Conservation (phyloP, 441 rosid genomes). For the Rhodomyrtus psidioides region DNA sequence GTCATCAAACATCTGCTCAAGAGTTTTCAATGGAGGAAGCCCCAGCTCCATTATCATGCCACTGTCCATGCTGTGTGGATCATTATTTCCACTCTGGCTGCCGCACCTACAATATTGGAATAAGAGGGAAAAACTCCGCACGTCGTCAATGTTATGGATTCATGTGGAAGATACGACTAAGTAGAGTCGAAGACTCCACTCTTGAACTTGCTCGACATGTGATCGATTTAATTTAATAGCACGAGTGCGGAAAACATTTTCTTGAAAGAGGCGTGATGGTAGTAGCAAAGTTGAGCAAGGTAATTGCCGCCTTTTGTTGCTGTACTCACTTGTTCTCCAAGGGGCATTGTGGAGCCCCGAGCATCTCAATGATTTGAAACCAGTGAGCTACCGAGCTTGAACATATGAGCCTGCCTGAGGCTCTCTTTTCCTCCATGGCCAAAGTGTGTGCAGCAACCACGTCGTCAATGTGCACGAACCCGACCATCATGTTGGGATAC, state of each 20-base stretch:
- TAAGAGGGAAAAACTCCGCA: background rate
- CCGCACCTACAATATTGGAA: constrained; percentile 29
- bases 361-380: constrained; percentile 65
- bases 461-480: constrained; percentile 73
- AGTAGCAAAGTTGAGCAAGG: background rate
- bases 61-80: constrained; percentile 59
- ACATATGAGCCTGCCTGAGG: constrained; percentile 62
- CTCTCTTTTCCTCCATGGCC: constrained; percentile 63
- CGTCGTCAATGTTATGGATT: background rate
- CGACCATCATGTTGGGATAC: constrained; percentile 55
- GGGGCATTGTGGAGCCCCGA: constrained; percentile 51
- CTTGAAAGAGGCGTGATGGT: background rate
- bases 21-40: constrained; percentile 35
- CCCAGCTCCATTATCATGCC: constrained; percentile 48
- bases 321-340: constrained; percentile 45
- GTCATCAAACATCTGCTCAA: constrained; percentile 68
- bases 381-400: constrained; percentile 67
- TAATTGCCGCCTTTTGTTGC: background rate
- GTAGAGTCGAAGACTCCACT: background rate
- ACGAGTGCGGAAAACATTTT: background rate
- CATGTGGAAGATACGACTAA: background rate
- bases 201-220: background rate
- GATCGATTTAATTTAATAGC: background rate
- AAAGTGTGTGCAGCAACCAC: constrained; percentile 56
- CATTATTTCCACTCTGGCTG: constrained; percentile 45